These are phyloP conservation scores for Trichophyton schoenleinii DNA, from an alignment of 2,329 filamentous ascomycete species.

Conservation along the genomic window DNA sequence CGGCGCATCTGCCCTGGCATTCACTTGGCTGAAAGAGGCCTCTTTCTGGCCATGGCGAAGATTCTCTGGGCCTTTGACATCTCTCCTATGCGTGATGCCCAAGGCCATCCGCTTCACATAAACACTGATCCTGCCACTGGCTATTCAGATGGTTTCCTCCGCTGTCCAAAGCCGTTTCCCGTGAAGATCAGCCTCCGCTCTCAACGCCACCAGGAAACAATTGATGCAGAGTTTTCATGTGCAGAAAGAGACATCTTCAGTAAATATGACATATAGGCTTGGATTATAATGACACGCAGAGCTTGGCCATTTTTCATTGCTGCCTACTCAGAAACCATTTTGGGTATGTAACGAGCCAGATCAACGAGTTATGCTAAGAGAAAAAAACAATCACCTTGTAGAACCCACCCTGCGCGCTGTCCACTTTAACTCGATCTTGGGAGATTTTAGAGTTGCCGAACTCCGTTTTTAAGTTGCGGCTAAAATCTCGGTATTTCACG, in stretches of 20 bases:
- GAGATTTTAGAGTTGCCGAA: not conserved
- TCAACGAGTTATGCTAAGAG: not conserved
- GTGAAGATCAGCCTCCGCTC: not conserved
- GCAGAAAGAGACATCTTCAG: not conserved
- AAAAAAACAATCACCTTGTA: not conserved
- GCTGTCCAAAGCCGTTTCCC: not conserved
- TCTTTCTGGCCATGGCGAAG: slow-evolving; percentile 37
- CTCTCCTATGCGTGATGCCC: not conserved
- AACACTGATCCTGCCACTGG: not conserved
- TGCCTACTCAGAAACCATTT: too few species aligned
- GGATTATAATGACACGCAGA: not conserved
- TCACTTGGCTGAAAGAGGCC: slow-evolving; percentile 41
- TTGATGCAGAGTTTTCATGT: not conserved
- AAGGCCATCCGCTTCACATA: not conserved
- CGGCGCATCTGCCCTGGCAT: slow-evolving; percentile 24
- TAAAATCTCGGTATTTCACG: not conserved
- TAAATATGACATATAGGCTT: not conserved
- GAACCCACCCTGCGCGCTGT: not conserved
- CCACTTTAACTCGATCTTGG: not conserved
- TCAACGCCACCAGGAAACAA: not conserved
- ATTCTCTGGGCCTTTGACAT: slow-evolving; percentile 39
- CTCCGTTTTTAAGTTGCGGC: not conserved
- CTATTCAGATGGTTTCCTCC: not conserved
- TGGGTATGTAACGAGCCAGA: too few species aligned
- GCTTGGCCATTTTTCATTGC: too few species aligned